phyloP scores from a whole-genome alignment of 176 grass and related monocot genomes.

The Areca catechu region DNA sequence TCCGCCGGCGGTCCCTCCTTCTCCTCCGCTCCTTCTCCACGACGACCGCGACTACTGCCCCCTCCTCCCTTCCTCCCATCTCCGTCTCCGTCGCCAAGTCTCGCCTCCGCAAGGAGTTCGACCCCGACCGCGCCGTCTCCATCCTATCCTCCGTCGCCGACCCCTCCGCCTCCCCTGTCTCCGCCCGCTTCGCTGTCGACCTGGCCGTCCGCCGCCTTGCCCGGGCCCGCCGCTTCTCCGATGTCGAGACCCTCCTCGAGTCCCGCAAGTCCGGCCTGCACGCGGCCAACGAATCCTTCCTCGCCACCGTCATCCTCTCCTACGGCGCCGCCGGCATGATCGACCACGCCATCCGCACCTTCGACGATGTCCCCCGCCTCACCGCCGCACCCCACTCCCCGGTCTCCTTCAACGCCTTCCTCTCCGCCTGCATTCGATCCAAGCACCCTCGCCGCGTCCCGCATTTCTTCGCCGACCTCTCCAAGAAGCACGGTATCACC shows the following conservation, averaged over 20 bases:
- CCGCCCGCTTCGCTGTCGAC: conserved; percentile 46
- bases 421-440: conserved; percentile 50
- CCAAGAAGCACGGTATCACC: conserved; percentile 43
- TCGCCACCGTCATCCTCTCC: conserved; percentile 50
- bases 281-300: conserved; percentile 34
- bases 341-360: conserved; percentile 39
- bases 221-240: conserved; percentile 28
- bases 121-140: conserved; percentile 41
- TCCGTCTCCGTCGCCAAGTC: conserved; percentile 10
- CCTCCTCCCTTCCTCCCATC: neutral
- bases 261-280: conserved; percentile 23
- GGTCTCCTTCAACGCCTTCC: conserved; percentile 60
- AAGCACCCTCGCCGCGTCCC: conserved; percentile 31
- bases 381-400: conserved; percentile 24
- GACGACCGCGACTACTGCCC: too few species aligned
- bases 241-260: conserved; percentile 41
- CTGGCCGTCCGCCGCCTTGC: conserved; percentile 47
- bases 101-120: conserved; percentile 43
- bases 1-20: conserved; percentile 20
- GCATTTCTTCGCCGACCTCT: conserved; percentile 40
- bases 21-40: conserved; percentile 15
- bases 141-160: conserved; percentile 43
- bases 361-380: conserved; percentile 24
- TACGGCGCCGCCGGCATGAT: conserved; percentile 51
- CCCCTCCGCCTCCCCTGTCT: conserved; percentile 21